A percentile compares a stretch with the other conserved stretches of the same genome.
These are phyloP conservation scores for Odonthalia washingtoniensis DNA, from an alignment of 31 red algal species.

Conservation along the genomic window DNA sequence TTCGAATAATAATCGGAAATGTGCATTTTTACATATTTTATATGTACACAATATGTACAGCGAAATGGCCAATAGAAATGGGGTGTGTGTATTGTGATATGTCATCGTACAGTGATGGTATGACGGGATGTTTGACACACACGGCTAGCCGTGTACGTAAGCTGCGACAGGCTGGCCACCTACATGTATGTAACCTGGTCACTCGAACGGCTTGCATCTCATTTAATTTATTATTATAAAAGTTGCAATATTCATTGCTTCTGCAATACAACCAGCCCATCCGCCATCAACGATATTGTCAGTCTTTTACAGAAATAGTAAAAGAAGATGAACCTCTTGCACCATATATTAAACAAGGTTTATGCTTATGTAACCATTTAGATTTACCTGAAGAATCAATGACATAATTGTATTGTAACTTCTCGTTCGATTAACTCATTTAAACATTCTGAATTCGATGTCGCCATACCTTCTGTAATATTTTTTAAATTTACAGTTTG, in stretches of 20 bases:
- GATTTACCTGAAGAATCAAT: slow-evolving; percentile 72
- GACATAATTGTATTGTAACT: slow-evolving; percentile 59
- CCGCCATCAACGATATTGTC: slow-evolving; percentile 83
- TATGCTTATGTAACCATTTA: slow-evolving; percentile 70
- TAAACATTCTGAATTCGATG: slow-evolving; percentile 73
- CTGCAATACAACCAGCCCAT: slow-evolving; percentile 83
- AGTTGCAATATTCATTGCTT: slow-evolving; percentile 87
- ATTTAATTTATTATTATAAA: too few species aligned
- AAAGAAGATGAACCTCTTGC: slow-evolving; percentile 79
- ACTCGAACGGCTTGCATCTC: too few species aligned
- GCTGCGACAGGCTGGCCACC: too few species aligned
- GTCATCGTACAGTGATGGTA: too few species aligned
- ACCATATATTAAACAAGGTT: slow-evolving; percentile 88
- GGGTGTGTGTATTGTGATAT: too few species aligned
- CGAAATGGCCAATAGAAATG: too few species aligned
- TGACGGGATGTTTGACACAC: too few species aligned
- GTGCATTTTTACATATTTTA: too few species aligned
- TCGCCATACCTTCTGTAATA: slow-evolving; percentile 78
- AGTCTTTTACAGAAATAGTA: slow-evolving; percentile 62
- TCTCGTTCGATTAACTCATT: slow-evolving; percentile 66
- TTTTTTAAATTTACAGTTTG: slow-evolving; percentile 75
- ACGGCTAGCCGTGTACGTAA: too few species aligned
- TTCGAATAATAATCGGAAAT: too few species aligned
- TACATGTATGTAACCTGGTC: too few species aligned
- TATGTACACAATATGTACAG: too few species aligned